phyloP scores from a whole-genome alignment of 1,284 basidiomycete species.

The Cryptococcus sp. region DNA sequence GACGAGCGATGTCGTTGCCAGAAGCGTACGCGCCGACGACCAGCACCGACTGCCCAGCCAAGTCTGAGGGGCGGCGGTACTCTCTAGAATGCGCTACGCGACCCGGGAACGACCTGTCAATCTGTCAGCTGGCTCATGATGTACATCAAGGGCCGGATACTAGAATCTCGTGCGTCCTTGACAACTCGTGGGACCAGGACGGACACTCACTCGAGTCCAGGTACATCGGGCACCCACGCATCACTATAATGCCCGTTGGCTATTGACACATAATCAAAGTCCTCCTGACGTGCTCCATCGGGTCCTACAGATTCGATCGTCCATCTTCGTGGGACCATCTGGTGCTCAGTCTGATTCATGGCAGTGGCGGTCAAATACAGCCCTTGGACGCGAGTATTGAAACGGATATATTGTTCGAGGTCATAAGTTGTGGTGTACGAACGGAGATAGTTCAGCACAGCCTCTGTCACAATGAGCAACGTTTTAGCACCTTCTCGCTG shows the following conservation, averaged over 20 bases:
- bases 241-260: conserved; percentile 58
- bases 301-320: conserved; percentile 24
- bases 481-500: no score
- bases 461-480: not conserved
- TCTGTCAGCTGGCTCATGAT: not conserved
- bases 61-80: conserved; percentile 52
- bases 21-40: conserved; percentile 58
- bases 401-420: conserved; percentile 39
- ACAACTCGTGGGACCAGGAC: not conserved
- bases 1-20: conserved; percentile 58
- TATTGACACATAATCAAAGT: conserved; percentile 48
- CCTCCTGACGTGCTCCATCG: conserved; percentile 13
- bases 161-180: no score
- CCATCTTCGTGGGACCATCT: conserved; percentile 20
- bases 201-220: conserved; percentile 45
- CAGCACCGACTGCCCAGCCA: conserved; percentile 51
- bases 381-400: conserved; percentile 47
- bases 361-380: conserved; percentile 25
- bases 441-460: conserved; percentile 47
- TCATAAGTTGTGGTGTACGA: conserved; percentile 38
- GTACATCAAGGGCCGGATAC: not conserved
- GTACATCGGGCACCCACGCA: conserved; percentile 54
- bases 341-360: not conserved
- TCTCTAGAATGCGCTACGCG: conserved; percentile 55
- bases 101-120: conserved; percentile 46